phyloP scores from a whole-genome alignment of 169 alveolate species.

The Plasmodium gonderi region DNA sequence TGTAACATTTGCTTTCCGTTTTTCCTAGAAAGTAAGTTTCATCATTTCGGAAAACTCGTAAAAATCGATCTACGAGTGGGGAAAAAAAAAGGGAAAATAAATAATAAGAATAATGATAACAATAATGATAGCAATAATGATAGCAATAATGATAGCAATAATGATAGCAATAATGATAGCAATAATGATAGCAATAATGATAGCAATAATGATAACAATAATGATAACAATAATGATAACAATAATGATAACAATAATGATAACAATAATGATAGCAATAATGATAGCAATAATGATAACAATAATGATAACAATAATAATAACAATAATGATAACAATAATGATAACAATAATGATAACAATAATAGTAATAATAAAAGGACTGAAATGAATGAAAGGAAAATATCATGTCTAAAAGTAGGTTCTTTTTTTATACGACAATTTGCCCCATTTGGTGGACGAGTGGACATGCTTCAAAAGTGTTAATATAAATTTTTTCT shows the following conservation, averaged over 20 bases:
- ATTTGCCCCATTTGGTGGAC: not conserved
- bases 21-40: conserved; percentile 9
- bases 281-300: too few relatives aligned
- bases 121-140: not conserved
- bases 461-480: not conserved
- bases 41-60: conserved; percentile 81
- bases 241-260: too few relatives aligned
- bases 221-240: too few relatives aligned
- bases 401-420: not conserved
- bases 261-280: too few relatives aligned
- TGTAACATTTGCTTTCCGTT: not conserved
- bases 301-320: too few relatives aligned
- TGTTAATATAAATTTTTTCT: not conserved
- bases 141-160: too few relatives aligned
- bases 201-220: too few relatives aligned
- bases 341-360: too few relatives aligned
- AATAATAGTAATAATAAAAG: too few relatives aligned
- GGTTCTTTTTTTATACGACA: not conserved
- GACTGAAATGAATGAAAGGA: not conserved
- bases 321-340: too few relatives aligned
- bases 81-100: not conserved
- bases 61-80: conserved; percentile 74
- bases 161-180: too few relatives aligned
- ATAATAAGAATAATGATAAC: not conserved
- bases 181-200: too few relatives aligned